Evolutionary conservation across 106 monocot species (phyloP).

Genomic region (Dendrobium officinale): DNA sequence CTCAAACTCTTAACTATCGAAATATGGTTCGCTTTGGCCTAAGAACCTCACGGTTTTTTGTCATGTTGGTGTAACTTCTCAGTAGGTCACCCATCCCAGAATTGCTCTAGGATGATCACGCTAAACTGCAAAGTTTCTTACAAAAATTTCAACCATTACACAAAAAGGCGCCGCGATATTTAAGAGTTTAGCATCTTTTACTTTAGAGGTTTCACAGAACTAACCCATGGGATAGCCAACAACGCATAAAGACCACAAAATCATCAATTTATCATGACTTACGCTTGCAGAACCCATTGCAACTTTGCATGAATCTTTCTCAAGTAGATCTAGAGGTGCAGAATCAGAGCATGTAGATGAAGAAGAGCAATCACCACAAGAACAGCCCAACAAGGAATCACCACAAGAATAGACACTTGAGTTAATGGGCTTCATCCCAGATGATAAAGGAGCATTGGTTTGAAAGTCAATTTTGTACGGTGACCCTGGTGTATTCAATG

Average conservation of each 20-base stretch:
- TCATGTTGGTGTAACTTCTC: no score
- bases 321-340: constrained; percentile 18
- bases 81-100: no score
- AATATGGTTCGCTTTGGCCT: no score
- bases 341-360: constrained; percentile 46
- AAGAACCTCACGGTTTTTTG: no score
- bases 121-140: no score
- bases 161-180: no score
- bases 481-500: constrained; percentile 51
- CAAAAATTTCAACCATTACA: no score
- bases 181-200: no score
- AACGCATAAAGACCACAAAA: background rate
- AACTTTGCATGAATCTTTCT: constrained; percentile 45
- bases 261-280: background rate
- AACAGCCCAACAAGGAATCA: constrained; percentile 79
- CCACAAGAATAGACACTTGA: constrained; percentile 76
- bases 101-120: no score
- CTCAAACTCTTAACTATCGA: no score
- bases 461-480: constrained; percentile 76
- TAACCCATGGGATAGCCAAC: background rate
- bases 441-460: constrained; percentile 36
- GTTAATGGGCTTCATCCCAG: constrained; percentile 68
- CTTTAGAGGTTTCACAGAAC: no score
- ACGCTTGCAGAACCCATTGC: constrained; percentile 79
- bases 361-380: constrained; percentile 95